phyloP scores from a whole-genome alignment of 176 grass and related monocot genomes.

The Triticum urartu region DNA sequence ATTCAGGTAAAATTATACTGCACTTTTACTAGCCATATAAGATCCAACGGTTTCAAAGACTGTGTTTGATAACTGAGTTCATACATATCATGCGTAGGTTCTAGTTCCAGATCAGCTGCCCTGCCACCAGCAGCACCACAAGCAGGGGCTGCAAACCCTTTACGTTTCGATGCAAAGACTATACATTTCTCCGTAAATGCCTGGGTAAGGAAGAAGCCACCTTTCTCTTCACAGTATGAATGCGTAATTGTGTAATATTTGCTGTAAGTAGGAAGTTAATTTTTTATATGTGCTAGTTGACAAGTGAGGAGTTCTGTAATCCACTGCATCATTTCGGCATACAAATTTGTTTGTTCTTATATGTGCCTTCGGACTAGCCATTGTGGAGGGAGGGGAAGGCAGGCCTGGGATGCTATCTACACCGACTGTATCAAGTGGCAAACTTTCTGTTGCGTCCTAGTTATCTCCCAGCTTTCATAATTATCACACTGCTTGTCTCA shows the following conservation, averaged over 20 bases:
- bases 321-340: too few species aligned
- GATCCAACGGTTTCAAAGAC: not conserved
- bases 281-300: too few species aligned
- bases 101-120: constrained; percentile 43
- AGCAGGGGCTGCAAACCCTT: constrained; percentile 42
- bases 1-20: constrained; percentile 54
- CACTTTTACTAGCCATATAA: not conserved
- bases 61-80: constrained; percentile 6
- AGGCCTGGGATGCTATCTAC: too few species aligned
- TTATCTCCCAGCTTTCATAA: too few species aligned
- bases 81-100: constrained; percentile 42
- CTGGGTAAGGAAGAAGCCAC: constrained; percentile 55
- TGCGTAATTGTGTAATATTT: not conserved
- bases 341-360: too few species aligned
- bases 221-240: not conserved
- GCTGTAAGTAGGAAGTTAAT: too few species aligned
- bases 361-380: too few species aligned
- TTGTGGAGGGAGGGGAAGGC: too few species aligned
- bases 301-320: too few species aligned
- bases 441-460: too few species aligned
- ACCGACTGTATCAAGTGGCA: too few species aligned
- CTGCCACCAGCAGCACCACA: constrained; percentile 13
- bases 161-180: constrained; percentile 58
- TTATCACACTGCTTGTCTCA: too few species aligned
- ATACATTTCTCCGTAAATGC: constrained; percentile 90